Percentiles rank a stretch among this genome's conserved stretches.
phyloP scores from a whole-genome alignment of 148 eudicot species.

The Gaultheria prostrata region DNA sequence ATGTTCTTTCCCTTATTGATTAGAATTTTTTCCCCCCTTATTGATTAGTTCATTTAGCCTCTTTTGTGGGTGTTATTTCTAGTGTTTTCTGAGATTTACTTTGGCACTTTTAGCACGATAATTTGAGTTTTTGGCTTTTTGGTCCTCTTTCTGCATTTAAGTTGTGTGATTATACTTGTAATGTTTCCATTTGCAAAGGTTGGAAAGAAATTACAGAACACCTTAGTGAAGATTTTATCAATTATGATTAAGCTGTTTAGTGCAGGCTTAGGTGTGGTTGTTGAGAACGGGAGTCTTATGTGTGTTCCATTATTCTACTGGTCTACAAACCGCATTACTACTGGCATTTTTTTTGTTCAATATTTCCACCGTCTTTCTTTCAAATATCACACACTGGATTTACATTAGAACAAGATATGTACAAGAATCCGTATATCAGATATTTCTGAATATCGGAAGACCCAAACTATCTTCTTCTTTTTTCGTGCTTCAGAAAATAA shows the following conservation, averaged over 20 bases:
- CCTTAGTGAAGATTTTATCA: background rate
- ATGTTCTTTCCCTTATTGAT: conserved; percentile 21
- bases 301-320: background rate
- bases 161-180: background rate
- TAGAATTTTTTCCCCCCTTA: background rate
- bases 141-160: background rate
- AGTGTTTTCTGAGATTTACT: background rate
- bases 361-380: background rate
- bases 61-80: background rate
- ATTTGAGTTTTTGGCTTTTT: background rate
- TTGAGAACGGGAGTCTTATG: background rate
- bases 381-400: background rate
- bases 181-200: background rate
- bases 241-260: conserved; percentile 7
- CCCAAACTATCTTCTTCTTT: background rate
- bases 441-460: background rate
- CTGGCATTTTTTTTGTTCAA: background rate
- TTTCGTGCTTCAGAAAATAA: no score
- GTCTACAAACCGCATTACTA: background rate
- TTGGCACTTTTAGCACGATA: conserved; percentile 1
- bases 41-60: background rate
- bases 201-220: background rate
- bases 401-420: background rate
- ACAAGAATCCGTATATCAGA: background rate
- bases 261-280: background rate